A percentile compares a stretch with the other conserved stretches of the same genome.
phyloP scores from a whole-genome alignment of 169 alveolate species.

The Plasmodium ovale region DNA sequence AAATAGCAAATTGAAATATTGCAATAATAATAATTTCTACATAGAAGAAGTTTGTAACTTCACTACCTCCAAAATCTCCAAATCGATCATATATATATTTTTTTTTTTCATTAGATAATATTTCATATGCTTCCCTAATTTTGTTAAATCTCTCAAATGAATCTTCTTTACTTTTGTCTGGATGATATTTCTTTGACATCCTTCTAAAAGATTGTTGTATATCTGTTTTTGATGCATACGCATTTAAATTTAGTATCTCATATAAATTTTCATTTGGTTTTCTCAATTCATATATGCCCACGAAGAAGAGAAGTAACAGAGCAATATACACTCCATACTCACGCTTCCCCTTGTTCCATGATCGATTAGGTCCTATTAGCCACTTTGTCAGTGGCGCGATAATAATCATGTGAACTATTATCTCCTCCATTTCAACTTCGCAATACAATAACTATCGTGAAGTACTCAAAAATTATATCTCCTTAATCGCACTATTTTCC shows the following conservation, averaged over 20 bases:
- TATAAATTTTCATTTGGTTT: conserved; percentile 61
- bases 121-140: conserved; percentile 94
- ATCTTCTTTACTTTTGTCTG: conserved; percentile 91
- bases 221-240: conserved; percentile 35
- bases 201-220: conserved; percentile 68
- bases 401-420: conserved; percentile 60
- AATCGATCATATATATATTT: conserved; percentile 91
- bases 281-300: conserved; percentile 66
- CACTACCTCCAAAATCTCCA: conserved; percentile 92
- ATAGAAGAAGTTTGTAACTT: conserved; percentile 62
- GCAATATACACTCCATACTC: conserved; percentile 73
- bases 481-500: too few relatives aligned
- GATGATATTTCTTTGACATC: conserved; percentile 91
- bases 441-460: too few relatives aligned
- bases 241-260: conserved; percentile 40
- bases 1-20: conserved; percentile 75
- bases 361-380: conserved; percentile 65
- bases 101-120: conserved; percentile 89
- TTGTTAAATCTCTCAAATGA: conserved; percentile 89
- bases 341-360: conserved; percentile 69
- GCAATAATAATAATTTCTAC: conserved; percentile 71
- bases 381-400: conserved; percentile 75
- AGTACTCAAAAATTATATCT: too few relatives aligned
- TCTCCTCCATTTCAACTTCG: conserved; percentile 76
- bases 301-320: conserved; percentile 32